A percentile compares a stretch with the other conserved stretches of the same genome.
phyloP scores from a whole-genome alignment of 306 rosid species.

The Lathyrus tuberosus region DNA sequence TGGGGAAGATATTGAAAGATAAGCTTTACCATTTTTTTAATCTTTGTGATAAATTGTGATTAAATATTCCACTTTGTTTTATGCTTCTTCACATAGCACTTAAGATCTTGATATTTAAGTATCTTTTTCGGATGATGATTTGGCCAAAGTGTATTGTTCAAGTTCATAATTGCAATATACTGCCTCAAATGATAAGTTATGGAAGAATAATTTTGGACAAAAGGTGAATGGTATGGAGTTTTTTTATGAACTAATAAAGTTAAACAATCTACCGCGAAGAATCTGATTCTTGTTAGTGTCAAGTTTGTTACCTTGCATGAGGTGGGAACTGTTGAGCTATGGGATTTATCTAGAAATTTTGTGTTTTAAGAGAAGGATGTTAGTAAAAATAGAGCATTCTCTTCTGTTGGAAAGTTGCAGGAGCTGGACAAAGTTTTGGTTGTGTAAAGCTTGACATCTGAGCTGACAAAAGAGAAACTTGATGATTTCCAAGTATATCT shows the following conservation, averaged over 20 bases:
- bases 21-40: no score
- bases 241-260: conserved; percentile 33
- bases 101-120: no score
- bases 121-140: no score
- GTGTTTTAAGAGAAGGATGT: conserved; percentile 72
- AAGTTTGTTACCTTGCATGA: conserved; percentile 90
- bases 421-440: conserved; percentile 84
- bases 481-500: conserved; percentile 69
- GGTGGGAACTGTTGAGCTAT: conserved; percentile 73
- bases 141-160: no score
- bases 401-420: conserved; percentile 79
- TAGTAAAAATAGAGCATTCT: conserved; percentile 79
- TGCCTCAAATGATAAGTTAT: no score
- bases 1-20: no score
- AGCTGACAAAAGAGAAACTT: conserved; percentile 66
- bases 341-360: conserved; percentile 85
- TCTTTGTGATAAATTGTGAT: no score
- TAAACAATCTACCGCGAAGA: conserved; percentile 73
- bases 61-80: no score
- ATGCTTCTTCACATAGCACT: no score
- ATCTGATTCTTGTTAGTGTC: conserved; percentile 90
- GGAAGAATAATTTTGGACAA: no score
- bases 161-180: no score
- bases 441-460: conserved; percentile 59
- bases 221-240: no score